Evolutionary conservation across 352 stramenopile species (phyloP).

Genomic region (Globisporangium megalacanthum): DNA sequence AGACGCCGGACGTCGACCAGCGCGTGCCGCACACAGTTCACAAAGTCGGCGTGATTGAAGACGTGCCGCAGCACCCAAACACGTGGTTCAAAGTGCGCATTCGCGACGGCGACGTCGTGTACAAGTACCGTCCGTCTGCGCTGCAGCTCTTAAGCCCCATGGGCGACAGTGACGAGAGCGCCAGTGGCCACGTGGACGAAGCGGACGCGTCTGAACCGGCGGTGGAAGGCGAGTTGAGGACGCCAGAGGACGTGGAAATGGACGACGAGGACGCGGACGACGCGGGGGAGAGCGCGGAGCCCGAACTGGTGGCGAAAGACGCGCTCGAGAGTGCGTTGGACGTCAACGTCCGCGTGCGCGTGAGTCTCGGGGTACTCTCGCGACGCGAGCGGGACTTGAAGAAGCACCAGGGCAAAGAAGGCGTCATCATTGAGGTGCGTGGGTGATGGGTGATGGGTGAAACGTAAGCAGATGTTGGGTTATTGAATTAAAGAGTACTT

Average conservation of each 20-base stretch:
- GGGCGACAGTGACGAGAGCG: conserved; percentile 1
- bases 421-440: conserved; percentile 54
- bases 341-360: conserved; percentile 42
- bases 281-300: conserved; percentile 39
- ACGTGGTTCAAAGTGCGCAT: conserved; percentile 87
- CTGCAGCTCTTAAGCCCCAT: conserved; percentile 37
- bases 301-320: conserved; percentile 5
- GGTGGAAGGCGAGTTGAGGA: conserved; percentile 17
- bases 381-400: conserved; percentile 57
- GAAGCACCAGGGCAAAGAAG: conserved; percentile 64
- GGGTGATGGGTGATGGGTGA: not conserved
- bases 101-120: conserved; percentile 77
- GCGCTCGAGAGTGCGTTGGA: conserved; percentile 27
- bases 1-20: conserved; percentile 76
- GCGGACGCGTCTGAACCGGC: conserved; percentile 17
- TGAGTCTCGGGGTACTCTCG: conserved; percentile 44
- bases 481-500: not conserved
- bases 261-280: conserved; percentile 22
- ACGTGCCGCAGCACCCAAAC: conserved; percentile 77
- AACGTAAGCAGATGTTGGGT: not conserved
- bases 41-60: conserved; percentile 79
- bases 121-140: conserved; percentile 82
- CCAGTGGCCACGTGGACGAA: conserved; percentile 18
- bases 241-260: conserved; percentile 14
- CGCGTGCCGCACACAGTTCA: conserved; percentile 72